These are phyloP conservation scores for Aspergillus carlsbadensis DNA, from an alignment of 495 filamentous ascomycete genomes.

Conservation along the genomic window DNA sequence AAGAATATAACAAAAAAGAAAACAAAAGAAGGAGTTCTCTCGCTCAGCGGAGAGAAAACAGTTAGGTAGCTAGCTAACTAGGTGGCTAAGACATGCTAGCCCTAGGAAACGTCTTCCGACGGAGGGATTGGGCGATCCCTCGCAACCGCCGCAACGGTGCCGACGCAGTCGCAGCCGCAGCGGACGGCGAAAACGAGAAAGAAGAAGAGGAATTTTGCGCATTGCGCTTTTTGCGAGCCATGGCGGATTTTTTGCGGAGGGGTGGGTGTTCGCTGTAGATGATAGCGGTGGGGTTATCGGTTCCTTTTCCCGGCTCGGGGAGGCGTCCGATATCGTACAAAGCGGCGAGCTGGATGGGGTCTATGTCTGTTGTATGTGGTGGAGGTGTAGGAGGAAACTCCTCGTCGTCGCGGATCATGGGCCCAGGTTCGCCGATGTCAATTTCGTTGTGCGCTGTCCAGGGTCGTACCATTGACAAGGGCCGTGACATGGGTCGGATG, in stretches of 20 bases:
- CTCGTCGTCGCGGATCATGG: slow-evolving; percentile 12
- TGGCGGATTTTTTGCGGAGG: background rate
- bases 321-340: slow-evolving; percentile 6
- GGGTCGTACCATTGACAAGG: slow-evolving; percentile 24
- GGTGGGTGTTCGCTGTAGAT: slow-evolving; percentile 13
- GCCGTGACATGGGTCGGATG: slow-evolving; percentile 11
- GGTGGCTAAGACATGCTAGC: slow-evolving; percentile 6
- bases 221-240: slow-evolving; percentile 1
- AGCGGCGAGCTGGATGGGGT: slow-evolving; percentile 2
- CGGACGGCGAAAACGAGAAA: background rate
- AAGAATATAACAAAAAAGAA: slow-evolving; percentile 18
- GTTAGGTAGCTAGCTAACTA: background rate
- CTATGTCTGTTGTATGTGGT: background rate
- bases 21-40: background rate
- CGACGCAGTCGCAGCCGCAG: background rate
- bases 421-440: slow-evolving; percentile 33
- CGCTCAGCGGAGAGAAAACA: too few relatives aligned
- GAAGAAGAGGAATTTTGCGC: background rate
- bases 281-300: slow-evolving; percentile 7
- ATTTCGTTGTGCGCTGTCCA: slow-evolving; percentile 17
- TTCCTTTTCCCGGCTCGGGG: background rate
- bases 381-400: slow-evolving; percentile 13
- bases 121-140: slow-evolving; percentile 7
- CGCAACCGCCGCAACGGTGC: slow-evolving; percentile 13
- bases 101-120: slow-evolving; percentile 8